A percentile compares a stretch with the other conserved stretches of the same genome.
Evolutionary conservation across 2,329 filamentous ascomycete genomes (phyloP).

Genomic region (Aspergillus clavatus): DNA sequence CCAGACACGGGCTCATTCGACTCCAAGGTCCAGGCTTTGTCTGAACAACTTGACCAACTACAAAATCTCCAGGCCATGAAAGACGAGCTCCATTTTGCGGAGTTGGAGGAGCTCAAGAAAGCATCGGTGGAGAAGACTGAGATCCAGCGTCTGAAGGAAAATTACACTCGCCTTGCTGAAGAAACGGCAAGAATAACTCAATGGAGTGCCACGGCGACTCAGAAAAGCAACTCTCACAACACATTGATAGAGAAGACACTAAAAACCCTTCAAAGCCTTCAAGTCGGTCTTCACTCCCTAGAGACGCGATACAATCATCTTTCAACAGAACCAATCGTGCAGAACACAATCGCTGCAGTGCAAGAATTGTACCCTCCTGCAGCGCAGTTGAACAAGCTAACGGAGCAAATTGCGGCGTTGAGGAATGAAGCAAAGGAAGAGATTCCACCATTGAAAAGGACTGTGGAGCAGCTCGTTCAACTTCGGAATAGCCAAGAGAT

Average conservation of each 20-base stretch:
- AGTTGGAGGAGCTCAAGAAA: constrained; percentile 16
- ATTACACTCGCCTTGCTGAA: background rate
- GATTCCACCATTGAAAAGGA: background rate
- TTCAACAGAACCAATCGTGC: constrained; percentile 32
- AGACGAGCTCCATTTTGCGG: constrained; percentile 18
- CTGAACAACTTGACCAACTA: constrained; percentile 7
- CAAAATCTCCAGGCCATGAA: constrained; percentile 15
- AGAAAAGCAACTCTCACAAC: constrained; percentile 4
- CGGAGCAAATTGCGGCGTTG: constrained; percentile 18
- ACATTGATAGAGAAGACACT: constrained; percentile 4
- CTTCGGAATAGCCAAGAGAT: background rate
- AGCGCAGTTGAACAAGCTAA: constrained; percentile 9
- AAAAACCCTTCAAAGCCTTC: constrained; percentile 13
- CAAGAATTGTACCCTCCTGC: constrained; percentile 35
- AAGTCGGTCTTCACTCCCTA: constrained; percentile 34
- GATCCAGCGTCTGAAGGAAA: constrained; percentile 2
- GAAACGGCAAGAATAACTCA: constrained; percentile 1
- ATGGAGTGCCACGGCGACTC: background rate
- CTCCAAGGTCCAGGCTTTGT: constrained; percentile 3
- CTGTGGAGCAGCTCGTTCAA: constrained; percentile 7
- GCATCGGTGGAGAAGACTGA: constrained; percentile 3
- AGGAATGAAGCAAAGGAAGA: constrained; percentile 12
- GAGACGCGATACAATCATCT: constrained; percentile 50
- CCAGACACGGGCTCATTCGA: background rate
- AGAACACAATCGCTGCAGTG: constrained; percentile 31